phyloP scores from a whole-genome alignment of 306 rosid genomes.

The Pachyrhizus erosus region DNA sequence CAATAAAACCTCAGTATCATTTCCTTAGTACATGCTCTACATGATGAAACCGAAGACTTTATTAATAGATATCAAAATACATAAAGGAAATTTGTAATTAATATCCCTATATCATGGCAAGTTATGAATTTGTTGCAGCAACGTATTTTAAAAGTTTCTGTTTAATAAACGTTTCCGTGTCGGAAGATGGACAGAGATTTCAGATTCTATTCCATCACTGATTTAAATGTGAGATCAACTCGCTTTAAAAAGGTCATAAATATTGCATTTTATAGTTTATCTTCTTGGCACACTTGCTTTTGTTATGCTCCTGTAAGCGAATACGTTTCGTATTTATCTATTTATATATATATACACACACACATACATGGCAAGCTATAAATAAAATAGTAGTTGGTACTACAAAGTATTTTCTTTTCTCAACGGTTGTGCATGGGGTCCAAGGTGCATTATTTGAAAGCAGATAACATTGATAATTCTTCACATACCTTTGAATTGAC shows the following conservation, averaged over 20 bases:
- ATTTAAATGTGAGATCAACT: constrained; percentile 49
- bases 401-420: constrained; percentile 30
- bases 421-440: constrained; percentile 55
- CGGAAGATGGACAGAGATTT: constrained; percentile 30
- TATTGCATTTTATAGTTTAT: constrained; percentile 43
- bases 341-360: neutral
- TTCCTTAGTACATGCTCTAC: neutral
- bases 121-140: constrained; percentile 41
- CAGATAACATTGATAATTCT: constrained; percentile 62
- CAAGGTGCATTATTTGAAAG: constrained; percentile 59
- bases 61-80: constrained; percentile 18
- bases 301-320: neutral
- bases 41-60: neutral
- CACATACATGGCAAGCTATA: constrained; percentile 15
- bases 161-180: constrained; percentile 37
- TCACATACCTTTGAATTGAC: constrained; percentile 54
- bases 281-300: constrained; percentile 36
- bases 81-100: neutral
- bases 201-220: constrained; percentile 41
- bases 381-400: constrained; percentile 32
- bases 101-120: constrained; percentile 31
- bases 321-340: constrained; percentile 1
- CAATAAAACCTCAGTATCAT: neutral
- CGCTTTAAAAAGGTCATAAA: constrained; percentile 34
- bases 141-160: constrained; percentile 32